Percentiles rank a stretch among this genome's conserved stretches.
Conservation (phyloP, 805 yeast species). For the Nakazawaea sp. region DNA sequence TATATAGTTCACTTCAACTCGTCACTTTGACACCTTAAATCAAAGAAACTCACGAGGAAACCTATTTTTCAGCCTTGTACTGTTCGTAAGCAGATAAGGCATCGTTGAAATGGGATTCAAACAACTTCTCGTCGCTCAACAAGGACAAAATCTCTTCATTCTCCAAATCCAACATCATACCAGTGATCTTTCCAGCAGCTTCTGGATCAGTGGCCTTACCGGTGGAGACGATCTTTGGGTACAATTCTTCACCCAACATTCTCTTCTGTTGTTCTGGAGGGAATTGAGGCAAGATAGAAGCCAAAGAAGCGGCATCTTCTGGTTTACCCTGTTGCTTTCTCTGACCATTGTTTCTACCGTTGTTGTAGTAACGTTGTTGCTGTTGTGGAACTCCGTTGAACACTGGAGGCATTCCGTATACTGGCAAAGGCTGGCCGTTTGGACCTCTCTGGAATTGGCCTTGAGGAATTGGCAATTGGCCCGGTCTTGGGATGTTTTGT, state of each 20-base stretch:
- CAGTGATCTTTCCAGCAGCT: slow-evolving; percentile 97
- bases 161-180: slow-evolving; percentile 96
- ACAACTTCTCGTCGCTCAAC: slow-evolving; percentile 83
- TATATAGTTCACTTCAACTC: too few relatives aligned
- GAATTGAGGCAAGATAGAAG: slow-evolving; percentile 52
- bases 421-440: slow-evolving; percentile 76
- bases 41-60: neutral
- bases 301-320: slow-evolving; percentile 40
- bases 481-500: slow-evolving; percentile 60
- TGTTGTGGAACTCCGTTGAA: slow-evolving; percentile 58
- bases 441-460: slow-evolving; percentile 74
- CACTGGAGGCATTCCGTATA: slow-evolving; percentile 82
- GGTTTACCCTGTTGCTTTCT: slow-evolving; percentile 15
- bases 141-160: slow-evolving; percentile 83
- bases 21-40: neutral
- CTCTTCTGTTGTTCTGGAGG: slow-evolving; percentile 95
- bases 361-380: slow-evolving; percentile 36
- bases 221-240: slow-evolving; percentile 83
- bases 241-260: slow-evolving; percentile 94
- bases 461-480: slow-evolving; percentile 55
- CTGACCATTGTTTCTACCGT: slow-evolving; percentile 29
- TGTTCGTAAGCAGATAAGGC: slow-evolving; percentile 93
- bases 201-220: slow-evolving; percentile 86
- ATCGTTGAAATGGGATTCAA: slow-evolving; percentile 87
- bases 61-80: slow-evolving; percentile 34